A percentile compares a stretch with the other conserved stretches of the same genome.
Evolutionary conservation across 352 stramenopile genomes (phyloP).

Genomic region (Phytophthora ohioensis): DNA sequence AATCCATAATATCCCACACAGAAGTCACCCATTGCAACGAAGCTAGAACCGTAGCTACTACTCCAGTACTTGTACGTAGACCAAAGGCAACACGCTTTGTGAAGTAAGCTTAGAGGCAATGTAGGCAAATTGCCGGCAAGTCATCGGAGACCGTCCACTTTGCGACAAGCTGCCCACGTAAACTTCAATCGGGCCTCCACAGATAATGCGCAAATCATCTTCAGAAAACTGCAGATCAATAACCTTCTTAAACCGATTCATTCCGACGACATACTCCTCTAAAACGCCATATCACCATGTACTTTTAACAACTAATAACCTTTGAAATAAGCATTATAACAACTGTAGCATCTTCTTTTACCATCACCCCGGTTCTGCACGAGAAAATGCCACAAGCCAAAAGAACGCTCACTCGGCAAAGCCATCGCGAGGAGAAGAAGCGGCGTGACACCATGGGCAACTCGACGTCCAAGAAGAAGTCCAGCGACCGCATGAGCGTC

Average conservation of each 20-base stretch:
- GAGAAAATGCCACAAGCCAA: constrained; percentile 6
- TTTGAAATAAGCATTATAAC: too few relatives aligned
- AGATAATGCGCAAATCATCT: constrained; percentile 22
- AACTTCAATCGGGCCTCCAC: constrained; percentile 15
- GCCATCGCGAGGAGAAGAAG: constrained; percentile 20
- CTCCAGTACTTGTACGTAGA: too few relatives aligned
- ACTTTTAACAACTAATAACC: too few relatives aligned
- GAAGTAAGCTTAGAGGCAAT: too few relatives aligned
- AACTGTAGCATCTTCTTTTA: too few relatives aligned
- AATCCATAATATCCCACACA: not conserved
- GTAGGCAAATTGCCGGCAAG: not conserved
- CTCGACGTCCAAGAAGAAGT: constrained; percentile 60
- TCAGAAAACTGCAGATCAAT: constrained; percentile 3
- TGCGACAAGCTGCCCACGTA: constrained; percentile 17
- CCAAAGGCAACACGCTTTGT: too few relatives aligned
- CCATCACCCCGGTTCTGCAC: constrained; percentile 17
- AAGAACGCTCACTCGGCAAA: constrained; percentile 30
- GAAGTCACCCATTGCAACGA: not conserved
- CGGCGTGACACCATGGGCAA: constrained; percentile 59
- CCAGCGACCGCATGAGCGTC: not conserved
- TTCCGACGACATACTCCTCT: too few relatives aligned
- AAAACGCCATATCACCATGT: too few relatives aligned
- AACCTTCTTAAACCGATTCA: not conserved
- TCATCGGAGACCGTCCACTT: not conserved
- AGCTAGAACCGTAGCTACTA: too few relatives aligned